Base-by-base conservation (phyloP, 345 rosid species). In the Populus pruinosa region DNA sequence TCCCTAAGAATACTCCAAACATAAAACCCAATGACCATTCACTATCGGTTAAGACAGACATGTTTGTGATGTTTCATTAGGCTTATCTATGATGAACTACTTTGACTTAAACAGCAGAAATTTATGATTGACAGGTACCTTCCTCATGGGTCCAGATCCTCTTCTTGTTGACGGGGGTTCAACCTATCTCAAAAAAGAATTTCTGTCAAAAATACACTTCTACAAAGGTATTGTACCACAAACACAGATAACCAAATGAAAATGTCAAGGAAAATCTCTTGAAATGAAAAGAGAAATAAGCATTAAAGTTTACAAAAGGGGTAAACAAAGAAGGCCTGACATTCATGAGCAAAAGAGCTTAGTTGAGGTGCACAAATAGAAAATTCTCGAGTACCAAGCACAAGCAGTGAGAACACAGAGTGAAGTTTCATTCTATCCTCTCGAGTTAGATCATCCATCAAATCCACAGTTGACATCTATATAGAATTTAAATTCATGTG, bases 81-180 rank as follows among this genome's bases (percentile, higher is more conserved):
- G n/a, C 11, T 23, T 69, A 12, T 36, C 21, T 38, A 20, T 36
- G 3, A n/a, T 74, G 9, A 31, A 11, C 36, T 43, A 29, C 50
- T 47, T 13, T 47, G 17, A 47, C 50, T 13, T 47, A 35, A 3
- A 59, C 4, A 39, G 14, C 33, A 44, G 10, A 70, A 35, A 27
- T 27, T 17, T 38, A 21, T 16, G 29, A 38, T 41, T 27, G 18
- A 39, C 61, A 68, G 35, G 38, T 88, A 94, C 97, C 96, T 94
- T 92, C 86, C 91, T 91, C 63, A 86, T 74, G 25, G 91, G 87
- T 78, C 97, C 97, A 66, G 93, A 94, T 83, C 92, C 92, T 38
- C 86, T 83, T 89, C 89, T 81, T 72, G 84, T 67, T 69, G 89
- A 82, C 68, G 88, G 85, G 79, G 86, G 49, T 2, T 89, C 91